Base-by-base conservation (phyloP, 768 basidiomycete species). In the Panellus pusillus region DNA sequence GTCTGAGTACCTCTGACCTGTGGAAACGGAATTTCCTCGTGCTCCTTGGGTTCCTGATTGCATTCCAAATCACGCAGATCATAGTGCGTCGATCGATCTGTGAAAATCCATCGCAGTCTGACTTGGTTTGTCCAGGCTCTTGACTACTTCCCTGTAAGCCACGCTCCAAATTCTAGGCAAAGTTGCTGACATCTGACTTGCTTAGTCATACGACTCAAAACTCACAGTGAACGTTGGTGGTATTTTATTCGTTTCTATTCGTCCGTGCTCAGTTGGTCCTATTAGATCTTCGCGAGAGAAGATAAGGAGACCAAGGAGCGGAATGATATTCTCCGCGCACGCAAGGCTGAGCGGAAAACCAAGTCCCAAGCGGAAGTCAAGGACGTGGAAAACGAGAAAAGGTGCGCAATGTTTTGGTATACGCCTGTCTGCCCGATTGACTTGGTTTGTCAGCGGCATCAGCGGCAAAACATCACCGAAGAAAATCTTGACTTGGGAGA, bases 401-500 rank as follows among this genome's bases (percentile, higher is more conserved):
- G 46, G 45, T 29, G 31, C 54, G 29, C 43, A 40, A n/a, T 32
- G 27, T 27, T 42, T 37, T 50, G 32, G 24, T 9, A 18, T 3
- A 15, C 12, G 41, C 29, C 36, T 41, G 4, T 11, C 17, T 29
- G 24, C 24, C 24, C 24, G 24, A 24, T 44, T 29, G 36, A 31
- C 28, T 37, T 18, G 32, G 8, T n/a, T 46, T 61, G 24, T 24
- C 24, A 24, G 24, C 6, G 24, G 24, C 24, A 24, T 57, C 15
- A 55, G 47, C 28, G 56, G 60, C 39, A 44, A 64, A n/a, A 19
- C 60, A 1, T 50, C 59, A n/a, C 65, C 72, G 35, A 64, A 73
- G 63, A 85, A 79, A 68, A 67, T 82, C 41, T 91, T 96, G 65
- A 93, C 93, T 1, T 96, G 91, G 91, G 84, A 89, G 62, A 70